These are phyloP conservation scores for Chaetomium fimeti DNA, from an alignment of 495 filamentous ascomycete genomes.

Conservation along the genomic window DNA sequence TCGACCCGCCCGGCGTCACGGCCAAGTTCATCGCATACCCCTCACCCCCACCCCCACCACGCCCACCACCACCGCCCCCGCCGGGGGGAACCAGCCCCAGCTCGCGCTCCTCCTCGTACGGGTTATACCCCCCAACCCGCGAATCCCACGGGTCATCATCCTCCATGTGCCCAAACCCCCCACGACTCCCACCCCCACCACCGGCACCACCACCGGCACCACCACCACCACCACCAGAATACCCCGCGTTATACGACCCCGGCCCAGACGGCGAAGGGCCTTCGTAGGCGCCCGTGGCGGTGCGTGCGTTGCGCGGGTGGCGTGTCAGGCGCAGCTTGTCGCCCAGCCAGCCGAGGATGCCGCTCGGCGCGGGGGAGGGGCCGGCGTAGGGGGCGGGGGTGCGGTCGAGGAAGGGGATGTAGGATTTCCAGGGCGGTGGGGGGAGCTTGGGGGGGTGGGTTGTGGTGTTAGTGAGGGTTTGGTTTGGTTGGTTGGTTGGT, in stretches of 20 bases:
- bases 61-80: slow-evolving; percentile 27
- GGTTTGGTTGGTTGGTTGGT: slow-evolving; percentile 30
- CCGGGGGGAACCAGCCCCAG: slow-evolving; percentile 38
- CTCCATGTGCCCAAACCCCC: slow-evolving; percentile 55
- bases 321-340: slow-evolving; percentile 47
- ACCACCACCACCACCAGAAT: slow-evolving; percentile 27
- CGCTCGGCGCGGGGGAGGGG: slow-evolving; percentile 54
- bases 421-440: slow-evolving; percentile 60
- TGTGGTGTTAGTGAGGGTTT: not conserved
- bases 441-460: slow-evolving; percentile 47
- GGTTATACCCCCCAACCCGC: slow-evolving; percentile 59
- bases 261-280: slow-evolving; percentile 22
- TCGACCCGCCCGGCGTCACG: slow-evolving; percentile 8
- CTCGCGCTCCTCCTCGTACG: slow-evolving; percentile 66
- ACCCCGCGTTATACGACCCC: slow-evolving; percentile 17
- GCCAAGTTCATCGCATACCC: slow-evolving; percentile 52
- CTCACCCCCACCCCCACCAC: slow-evolving; percentile 31
- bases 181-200: slow-evolving; percentile 26
- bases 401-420: slow-evolving; percentile 53
- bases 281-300: slow-evolving; percentile 64
- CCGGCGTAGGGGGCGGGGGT: slow-evolving; percentile 40
- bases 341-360: slow-evolving; percentile 60
- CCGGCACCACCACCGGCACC: slow-evolving; percentile 35
- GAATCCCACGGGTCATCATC: slow-evolving; percentile 76
- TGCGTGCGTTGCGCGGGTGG: slow-evolving; percentile 50